Base-by-base conservation (phyloP, 257 asterid genomes). In the Lantana camara region DNA sequence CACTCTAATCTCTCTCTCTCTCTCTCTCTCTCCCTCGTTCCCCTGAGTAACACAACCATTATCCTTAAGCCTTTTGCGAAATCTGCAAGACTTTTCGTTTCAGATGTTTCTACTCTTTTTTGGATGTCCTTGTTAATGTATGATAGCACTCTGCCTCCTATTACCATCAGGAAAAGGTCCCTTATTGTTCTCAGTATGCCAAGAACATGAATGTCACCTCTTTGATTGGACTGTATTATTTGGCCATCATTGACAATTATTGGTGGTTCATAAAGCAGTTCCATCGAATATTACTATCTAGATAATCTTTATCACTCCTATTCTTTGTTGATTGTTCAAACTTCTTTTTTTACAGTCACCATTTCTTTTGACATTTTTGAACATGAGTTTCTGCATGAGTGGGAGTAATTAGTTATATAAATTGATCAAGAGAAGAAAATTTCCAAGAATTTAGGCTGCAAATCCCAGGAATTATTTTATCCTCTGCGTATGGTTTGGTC, bases 291-390 rank as follows among this genome's bases (percentile, higher is more conserved):
- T 16, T 16, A 46, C 30, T 50, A 60, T 29, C 55, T 50, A 15
- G 55, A 14, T 34, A 37, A 1, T n/a, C 50, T 50, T 9, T 5
- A 35, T 35, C 40, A 3, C 1, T n/a, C 15, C 68, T 17, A 34
- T 37, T 53, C 30, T 45, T 61, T 61, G 19, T 64, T 52, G 23
- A 21, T 61, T 61, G 19, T 64, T 52, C 24, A 21, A 51, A 24
- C 62, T 38, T 66, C 54, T 40, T 41, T 22, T 22, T 66, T 66
- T 32, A 42, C 47, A 51, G 23, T 66, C 5, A 27, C 5, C 32
- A 27, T 27, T 27, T 2, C 32, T 27, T 27, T 27, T 27, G 32
- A 27, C 5, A 27, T 27, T 27, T 27, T 27, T 27, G 32, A 27
- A 27, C 32, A 27, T 27, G 32, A 27, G 32, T 27, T 27, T 27